These are phyloP conservation scores for Colletotrichum gigasporum DNA, from an alignment of 2,329 filamentous ascomycete genomes.

Conservation along the genomic window DNA sequence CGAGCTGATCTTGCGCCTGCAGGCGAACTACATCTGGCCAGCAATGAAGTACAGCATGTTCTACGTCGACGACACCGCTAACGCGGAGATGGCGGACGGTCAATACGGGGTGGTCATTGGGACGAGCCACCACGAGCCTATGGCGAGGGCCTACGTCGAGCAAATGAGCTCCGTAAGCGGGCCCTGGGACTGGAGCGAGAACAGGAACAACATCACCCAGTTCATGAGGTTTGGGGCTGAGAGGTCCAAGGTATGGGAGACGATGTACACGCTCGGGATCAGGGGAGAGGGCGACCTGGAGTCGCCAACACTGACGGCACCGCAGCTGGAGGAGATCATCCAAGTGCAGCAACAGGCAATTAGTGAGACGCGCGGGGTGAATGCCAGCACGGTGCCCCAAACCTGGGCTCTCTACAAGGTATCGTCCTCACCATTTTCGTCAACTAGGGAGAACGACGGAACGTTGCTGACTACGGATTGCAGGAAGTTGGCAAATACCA, in stretches of 20 bases:
- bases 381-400: constrained; percentile 54
- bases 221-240: constrained; percentile 62
- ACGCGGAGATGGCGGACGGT: constrained; percentile 60
- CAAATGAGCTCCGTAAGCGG: constrained; percentile 47
- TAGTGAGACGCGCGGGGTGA: constrained; percentile 29
- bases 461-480: not conserved
- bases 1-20: constrained; percentile 63
- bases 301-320: constrained; percentile 38
- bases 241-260: constrained; percentile 61
- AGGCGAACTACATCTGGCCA: constrained; percentile 68
- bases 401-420: constrained; percentile 67
- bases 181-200: constrained; percentile 63
- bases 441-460: constrained; percentile 20
- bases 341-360: constrained; percentile 38
- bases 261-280: constrained; percentile 62
- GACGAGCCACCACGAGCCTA: constrained; percentile 66
- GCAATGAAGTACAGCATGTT: constrained; percentile 68
- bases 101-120: constrained; percentile 68
- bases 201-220: constrained; percentile 59
- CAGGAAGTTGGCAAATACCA: constrained; percentile 63
- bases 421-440: too few relatives aligned
- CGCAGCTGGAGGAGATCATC: constrained; percentile 48
- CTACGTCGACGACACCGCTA: constrained; percentile 62
- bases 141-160: constrained; percentile 60
- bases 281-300: constrained; percentile 64